Conservation (phyloP, 306 rosid genomes). For the Lithocarpus polystachyus region DNA sequence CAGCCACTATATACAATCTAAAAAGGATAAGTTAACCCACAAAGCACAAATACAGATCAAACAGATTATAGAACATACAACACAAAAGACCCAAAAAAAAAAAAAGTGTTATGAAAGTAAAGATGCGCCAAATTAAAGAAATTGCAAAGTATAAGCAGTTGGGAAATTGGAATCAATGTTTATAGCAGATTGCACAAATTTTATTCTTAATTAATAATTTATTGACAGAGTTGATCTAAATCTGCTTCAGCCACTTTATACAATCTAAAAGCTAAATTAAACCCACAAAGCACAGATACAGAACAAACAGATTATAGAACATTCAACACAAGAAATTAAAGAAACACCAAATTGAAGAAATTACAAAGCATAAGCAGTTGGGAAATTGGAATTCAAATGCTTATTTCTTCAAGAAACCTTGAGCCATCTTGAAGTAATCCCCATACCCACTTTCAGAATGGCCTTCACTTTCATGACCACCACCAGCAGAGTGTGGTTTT, state of each 20-base stretch:
- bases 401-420: conserved; percentile 25
- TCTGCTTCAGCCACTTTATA: background rate
- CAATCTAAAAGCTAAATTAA: background rate
- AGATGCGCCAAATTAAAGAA: background rate
- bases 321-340: background rate
- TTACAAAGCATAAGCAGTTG: background rate
- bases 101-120: background rate
- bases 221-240: background rate
- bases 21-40: background rate
- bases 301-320: background rate
- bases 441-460: conserved; percentile 17
- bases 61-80: background rate
- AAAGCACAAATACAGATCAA: background rate
- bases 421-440: conserved; percentile 27
- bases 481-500: background rate
- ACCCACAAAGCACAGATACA: background rate
- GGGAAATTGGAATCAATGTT: background rate
- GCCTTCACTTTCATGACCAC: background rate
- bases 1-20: background rate
- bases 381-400: background rate
- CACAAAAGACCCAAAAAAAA: background rate
- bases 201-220: background rate
- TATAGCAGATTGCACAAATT: background rate
- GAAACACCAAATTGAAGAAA: background rate
- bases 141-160: background rate